Conservation (phyloP, 106 monocot species). For the Platanthera guangdongensis region DNA sequence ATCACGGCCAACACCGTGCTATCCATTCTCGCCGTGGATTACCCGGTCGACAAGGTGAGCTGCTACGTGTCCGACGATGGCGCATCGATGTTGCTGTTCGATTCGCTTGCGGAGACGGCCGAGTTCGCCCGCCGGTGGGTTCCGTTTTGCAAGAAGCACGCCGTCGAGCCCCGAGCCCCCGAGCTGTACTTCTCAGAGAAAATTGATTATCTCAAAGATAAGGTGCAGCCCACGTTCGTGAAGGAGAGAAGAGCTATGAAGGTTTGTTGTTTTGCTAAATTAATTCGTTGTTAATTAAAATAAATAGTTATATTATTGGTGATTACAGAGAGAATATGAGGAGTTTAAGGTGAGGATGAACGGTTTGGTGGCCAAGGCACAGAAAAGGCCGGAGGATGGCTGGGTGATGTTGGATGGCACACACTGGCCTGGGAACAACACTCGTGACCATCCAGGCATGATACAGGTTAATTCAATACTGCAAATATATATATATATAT, state of each 20-base stretch:
- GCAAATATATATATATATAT: too few species aligned
- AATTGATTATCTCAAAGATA: conserved; percentile 92
- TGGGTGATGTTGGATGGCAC: conserved; percentile 98
- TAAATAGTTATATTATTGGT: not conserved
- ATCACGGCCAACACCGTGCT: conserved; percentile 95
- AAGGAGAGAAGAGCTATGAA: conserved; percentile 94
- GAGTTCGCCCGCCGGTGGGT: conserved; percentile 92
- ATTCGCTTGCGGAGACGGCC: conserved; percentile 75
- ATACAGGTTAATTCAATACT: conserved; percentile 45
- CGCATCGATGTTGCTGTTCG: conserved; percentile 87
- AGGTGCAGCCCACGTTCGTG: conserved; percentile 89
- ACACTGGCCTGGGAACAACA: conserved; percentile 93
- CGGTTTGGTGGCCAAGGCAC: conserved; percentile 84
- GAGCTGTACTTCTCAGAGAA: conserved; percentile 96
- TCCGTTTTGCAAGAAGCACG: conserved; percentile 85
- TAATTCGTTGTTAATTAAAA: too few species aligned
- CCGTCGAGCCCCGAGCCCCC: conserved; percentile 76
- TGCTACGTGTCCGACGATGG: conserved; percentile 97
- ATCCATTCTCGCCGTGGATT: conserved; percentile 79
- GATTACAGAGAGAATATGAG: conserved; percentile 78
- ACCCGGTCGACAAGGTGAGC: conserved; percentile 77
- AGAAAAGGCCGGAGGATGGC: conserved; percentile 91
- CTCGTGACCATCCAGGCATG: conserved; percentile 96
- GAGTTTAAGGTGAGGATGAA: conserved; percentile 97
- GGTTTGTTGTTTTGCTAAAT: conserved; percentile 17